Percentiles rank a stretch among this genome's conserved stretches.
phyloP scores from a whole-genome alignment of 129 eudicot species.

The Pulicaria dysenterica region DNA sequence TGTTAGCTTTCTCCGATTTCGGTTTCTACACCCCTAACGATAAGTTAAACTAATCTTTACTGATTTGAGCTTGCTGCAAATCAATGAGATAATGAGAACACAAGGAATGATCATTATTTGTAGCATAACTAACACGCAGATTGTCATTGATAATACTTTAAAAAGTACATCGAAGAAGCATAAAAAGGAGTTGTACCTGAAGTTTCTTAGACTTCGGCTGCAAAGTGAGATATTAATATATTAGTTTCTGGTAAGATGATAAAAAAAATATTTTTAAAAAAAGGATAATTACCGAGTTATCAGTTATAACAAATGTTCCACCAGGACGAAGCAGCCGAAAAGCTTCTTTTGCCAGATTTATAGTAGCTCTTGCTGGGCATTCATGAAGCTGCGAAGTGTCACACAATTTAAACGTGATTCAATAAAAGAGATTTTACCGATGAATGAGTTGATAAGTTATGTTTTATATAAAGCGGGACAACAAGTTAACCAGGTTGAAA shows the following conservation, averaged over 20 bases:
- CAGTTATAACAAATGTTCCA: slow-evolving; percentile 88
- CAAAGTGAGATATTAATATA: slow-evolving; percentile 29
- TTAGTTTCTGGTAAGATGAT: slow-evolving; percentile 9
- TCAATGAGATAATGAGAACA: slow-evolving; percentile 10
- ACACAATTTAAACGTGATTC: not conserved
- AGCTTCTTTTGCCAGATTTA: slow-evolving; percentile 78
- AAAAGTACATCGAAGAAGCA: slow-evolving; percentile 9
- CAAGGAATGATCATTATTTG: no score
- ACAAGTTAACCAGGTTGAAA: not conserved
- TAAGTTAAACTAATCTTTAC: slow-evolving; percentile 3
- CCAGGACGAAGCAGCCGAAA: slow-evolving; percentile 95
- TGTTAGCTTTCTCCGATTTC: not conserved
- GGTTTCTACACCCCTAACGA: not conserved
- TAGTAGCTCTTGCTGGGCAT: slow-evolving; percentile 81
- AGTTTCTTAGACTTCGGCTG: slow-evolving; percentile 98
- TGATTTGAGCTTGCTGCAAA: not conserved
- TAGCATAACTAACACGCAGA: not conserved
- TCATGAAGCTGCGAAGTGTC: slow-evolving; percentile 71
- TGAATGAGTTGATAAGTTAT: not conserved
- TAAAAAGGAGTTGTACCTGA: slow-evolving; percentile 57
- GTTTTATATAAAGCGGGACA: not conserved
- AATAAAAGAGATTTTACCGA: not conserved
- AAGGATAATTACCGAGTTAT: slow-evolving; percentile 69
- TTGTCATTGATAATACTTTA: not conserved
- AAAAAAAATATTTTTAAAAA: not conserved